These are phyloP conservation scores for Paramarasmius palmivorus DNA, from an alignment of 1,284 basidiomycete species.

Conservation along the genomic window DNA sequence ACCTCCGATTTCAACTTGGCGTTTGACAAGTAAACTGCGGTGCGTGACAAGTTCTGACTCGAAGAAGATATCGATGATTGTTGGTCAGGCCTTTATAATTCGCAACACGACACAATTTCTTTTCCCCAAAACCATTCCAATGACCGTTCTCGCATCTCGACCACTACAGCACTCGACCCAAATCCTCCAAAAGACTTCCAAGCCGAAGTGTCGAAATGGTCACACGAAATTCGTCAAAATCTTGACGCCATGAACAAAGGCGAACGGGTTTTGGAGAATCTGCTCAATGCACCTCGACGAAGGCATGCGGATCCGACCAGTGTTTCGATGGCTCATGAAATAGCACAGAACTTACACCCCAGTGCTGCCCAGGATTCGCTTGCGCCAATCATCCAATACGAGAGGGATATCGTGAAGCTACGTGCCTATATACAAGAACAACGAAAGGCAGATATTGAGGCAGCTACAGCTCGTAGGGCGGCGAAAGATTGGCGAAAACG, in stretches of 20 bases:
- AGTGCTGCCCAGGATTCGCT: background rate
- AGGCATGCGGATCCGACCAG: slow-evolving; percentile 8
- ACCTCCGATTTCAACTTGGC: too few species aligned
- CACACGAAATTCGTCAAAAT: background rate
- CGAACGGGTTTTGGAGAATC: background rate
- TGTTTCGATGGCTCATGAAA: background rate
- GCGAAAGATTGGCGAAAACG: background rate
- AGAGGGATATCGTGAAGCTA: slow-evolving; percentile 8
- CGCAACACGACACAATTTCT: too few species aligned
- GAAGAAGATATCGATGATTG: too few species aligned
- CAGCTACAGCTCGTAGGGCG: background rate
- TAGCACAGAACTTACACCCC: slow-evolving; percentile 3
- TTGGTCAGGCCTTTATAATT: too few species aligned
- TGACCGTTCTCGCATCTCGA: too few species aligned
- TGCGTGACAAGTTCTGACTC: too few species aligned
- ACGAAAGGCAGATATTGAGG: background rate
- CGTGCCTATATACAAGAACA: slow-evolving; percentile 4
- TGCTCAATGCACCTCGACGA: slow-evolving; percentile 5
- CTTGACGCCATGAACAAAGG: slow-evolving; percentile 1
- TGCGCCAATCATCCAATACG: slow-evolving; percentile 7
- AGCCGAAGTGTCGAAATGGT: slow-evolving; percentile 1
- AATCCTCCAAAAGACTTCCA: background rate
- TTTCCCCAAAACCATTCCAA: too few species aligned
- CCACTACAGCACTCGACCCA: background rate
- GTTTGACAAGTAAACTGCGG: too few species aligned